Base-by-base conservation (phyloP, 208 protist species). In the Vickermania ingenoplastis region DNA sequence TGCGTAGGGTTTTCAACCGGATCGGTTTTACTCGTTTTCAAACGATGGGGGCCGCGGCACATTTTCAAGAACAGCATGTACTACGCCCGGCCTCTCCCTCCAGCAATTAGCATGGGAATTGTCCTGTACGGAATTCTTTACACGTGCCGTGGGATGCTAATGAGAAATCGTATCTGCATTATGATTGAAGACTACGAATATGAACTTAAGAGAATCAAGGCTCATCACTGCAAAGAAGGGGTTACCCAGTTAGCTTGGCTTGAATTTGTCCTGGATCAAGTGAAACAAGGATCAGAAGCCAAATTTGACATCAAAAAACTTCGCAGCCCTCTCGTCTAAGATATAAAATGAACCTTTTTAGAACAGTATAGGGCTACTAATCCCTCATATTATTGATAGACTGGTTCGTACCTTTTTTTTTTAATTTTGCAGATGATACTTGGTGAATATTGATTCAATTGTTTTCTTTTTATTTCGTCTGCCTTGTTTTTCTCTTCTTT, bases 171-270 rank as follows among this genome's bases (percentile, higher is more conserved):
- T 2, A 90, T 92, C 65, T 90, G 82, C 48, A 89, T 77, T 41
- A 83, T 88, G 73, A 95, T 95, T 60, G 89, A 95, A 45, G 89
- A 95, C 64, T 95, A 92, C 53, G 89, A 95, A 45, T 95, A 95
- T 57, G 89, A 95, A 59, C 58, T 95, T 29, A 95, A 95, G 41
- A 73, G 83, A 27, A 83, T 93, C n/a, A 91, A 86, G 57, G 89
- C 77, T 0, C 89, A 95, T 56, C 89, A 95, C 54, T 91, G 83
- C 59, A 73, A 91, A 54, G 81, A 90, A 51, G 89, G 89, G 17
- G 79, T 93, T 49, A 75, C 73, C 2, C 89, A 95, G 57, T 61
- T 95, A 31, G 86, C 86, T 13, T 95, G 89, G 86, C 72, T 95
- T 17, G 69, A 92, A 55, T 95, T 95, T 81, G 80, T 95, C 41